Conservation (phyloP, 306 rosid genomes). For the Trichosanthes cucumerina region DNA sequence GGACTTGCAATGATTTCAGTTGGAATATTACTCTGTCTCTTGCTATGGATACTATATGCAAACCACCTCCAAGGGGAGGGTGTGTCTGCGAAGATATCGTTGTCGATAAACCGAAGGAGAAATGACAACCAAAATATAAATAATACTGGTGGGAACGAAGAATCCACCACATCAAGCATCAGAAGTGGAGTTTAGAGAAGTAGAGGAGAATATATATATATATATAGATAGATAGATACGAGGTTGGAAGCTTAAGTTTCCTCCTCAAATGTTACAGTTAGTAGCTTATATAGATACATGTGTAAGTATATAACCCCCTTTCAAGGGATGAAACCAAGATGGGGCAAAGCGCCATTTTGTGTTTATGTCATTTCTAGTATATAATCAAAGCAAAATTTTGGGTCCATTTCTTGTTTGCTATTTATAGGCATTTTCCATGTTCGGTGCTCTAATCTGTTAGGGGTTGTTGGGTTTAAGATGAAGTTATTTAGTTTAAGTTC, state of each 20-base stretch:
- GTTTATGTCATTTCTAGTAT: constrained; percentile 1
- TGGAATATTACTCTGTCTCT: constrained; percentile 79
- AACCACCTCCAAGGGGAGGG: constrained; percentile 87
- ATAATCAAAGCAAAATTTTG: neutral
- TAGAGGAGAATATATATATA: constrained; percentile 1
- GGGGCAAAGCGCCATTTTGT: constrained; percentile 66
- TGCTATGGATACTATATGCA: constrained; percentile 86
- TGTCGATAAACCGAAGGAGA: constrained; percentile 25
- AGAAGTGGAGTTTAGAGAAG: constrained; percentile 23
- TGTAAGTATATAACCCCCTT: neutral
- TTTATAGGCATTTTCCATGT: neutral
- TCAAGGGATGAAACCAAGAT: constrained; percentile 35
- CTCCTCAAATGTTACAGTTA: neutral
- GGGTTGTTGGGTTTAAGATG: too few species aligned
- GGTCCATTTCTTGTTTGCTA: neutral
- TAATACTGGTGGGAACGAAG: constrained; percentile 11
- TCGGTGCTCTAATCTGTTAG: too few species aligned
- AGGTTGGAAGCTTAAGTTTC: neutral
- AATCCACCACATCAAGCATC: constrained; percentile 21
- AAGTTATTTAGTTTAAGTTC: too few species aligned
- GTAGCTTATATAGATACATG: neutral
- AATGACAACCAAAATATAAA: constrained; percentile 8
- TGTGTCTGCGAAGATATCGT: constrained; percentile 54
- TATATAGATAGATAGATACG: neutral
- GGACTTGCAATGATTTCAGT: constrained; percentile 84